These are phyloP conservation scores for Crucibulum laeve DNA, from an alignment of 768 basidiomycete species.

Conservation along the genomic window DNA sequence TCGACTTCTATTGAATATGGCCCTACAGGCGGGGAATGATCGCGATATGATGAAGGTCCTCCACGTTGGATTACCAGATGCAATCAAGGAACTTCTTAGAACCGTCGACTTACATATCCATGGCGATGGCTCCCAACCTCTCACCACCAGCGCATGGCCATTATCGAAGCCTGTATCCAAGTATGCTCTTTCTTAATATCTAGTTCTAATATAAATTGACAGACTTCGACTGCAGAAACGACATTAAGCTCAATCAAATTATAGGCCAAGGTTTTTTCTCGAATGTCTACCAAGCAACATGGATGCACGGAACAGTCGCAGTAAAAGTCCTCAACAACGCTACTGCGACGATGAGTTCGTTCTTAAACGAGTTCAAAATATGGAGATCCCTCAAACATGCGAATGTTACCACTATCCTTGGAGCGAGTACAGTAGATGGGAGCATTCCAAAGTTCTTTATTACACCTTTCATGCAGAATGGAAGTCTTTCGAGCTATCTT, in stretches of 20 bases:
- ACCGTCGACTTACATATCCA: slow-evolving; percentile 28
- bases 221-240: neutral
- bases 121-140: neutral
- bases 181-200: too few relatives aligned
- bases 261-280: slow-evolving; percentile 2
- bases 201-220: too few relatives aligned
- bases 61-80: slow-evolving; percentile 44
- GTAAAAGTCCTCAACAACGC: neutral
- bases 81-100: slow-evolving; percentile 50
- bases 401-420: slow-evolving; percentile 59
- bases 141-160: too few relatives aligned
- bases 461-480: slow-evolving; percentile 54
- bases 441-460: slow-evolving; percentile 65
- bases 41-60: slow-evolving; percentile 37
- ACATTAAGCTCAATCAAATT: neutral
- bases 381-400: slow-evolving; percentile 60
- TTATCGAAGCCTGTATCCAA: too few relatives aligned
- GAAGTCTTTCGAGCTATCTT: slow-evolving; percentile 49
- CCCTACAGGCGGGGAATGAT: slow-evolving; percentile 35
- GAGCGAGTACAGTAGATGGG: slow-evolving; percentile 56
- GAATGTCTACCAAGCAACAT: slow-evolving; percentile 1
- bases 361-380: slow-evolving; percentile 41
- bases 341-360: neutral
- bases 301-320: neutral
- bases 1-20: slow-evolving; percentile 18